Percentiles rank a stretch among this genome's conserved stretches.
phyloP scores from a whole-genome alignment of 2,329 filamentous ascomycete species.

The Fusarium sp. region DNA sequence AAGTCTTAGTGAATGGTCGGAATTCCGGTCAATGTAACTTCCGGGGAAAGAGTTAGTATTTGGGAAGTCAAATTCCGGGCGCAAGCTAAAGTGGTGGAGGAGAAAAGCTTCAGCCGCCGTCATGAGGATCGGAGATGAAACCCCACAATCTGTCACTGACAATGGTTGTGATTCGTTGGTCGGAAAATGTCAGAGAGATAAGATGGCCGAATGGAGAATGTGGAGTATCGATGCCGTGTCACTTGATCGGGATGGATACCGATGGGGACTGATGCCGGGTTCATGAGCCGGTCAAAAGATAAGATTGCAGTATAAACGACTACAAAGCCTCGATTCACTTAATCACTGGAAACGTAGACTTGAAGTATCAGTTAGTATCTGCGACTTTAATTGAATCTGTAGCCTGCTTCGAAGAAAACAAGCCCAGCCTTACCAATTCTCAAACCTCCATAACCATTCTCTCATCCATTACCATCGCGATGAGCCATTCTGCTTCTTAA shows the following conservation, averaged over 20 bases:
- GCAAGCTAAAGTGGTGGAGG: neutral
- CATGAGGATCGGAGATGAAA: neutral
- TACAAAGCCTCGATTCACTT: neutral
- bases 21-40: neutral
- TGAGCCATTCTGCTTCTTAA: neutral
- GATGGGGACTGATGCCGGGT: neutral
- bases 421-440: neutral
- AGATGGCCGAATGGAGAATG: neutral
- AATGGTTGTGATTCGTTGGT: neutral
- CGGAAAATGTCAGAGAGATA: neutral
- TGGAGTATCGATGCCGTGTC: neutral
- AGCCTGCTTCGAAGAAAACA: neutral
- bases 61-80: neutral
- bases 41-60: neutral
- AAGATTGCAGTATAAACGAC: neutral
- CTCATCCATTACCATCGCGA: neutral
- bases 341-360: neutral
- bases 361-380: neutral
- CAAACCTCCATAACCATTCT: neutral
- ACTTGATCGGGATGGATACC: slow-evolving; percentile 22
- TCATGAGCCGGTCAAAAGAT: neutral
- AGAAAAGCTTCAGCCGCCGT: neutral
- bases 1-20: neutral
- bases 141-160: neutral
- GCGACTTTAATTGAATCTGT: neutral